Evolutionary conservation across 2,329 filamentous ascomycete species (phyloP).

Genomic region (Escovopsis weberi): DNA sequence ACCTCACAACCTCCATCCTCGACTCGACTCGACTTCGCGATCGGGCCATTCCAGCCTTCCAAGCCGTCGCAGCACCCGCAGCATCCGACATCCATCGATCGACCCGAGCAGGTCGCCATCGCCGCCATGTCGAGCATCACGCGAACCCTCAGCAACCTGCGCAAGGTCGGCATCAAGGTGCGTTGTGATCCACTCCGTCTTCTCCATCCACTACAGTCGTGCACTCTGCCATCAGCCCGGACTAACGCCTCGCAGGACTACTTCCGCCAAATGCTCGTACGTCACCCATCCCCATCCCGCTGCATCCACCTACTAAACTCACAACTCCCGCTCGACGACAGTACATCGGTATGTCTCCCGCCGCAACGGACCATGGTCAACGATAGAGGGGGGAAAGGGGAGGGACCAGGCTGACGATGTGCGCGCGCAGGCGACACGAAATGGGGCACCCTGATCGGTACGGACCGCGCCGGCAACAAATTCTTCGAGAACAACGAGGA

Average conservation of each 20-base stretch:
- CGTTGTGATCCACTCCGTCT: conserved; percentile 6
- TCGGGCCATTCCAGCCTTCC: no score
- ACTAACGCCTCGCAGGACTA: conserved; percentile 48
- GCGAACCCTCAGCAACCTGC: conserved; percentile 75
- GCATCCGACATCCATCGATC: no score
- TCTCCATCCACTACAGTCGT: no score
- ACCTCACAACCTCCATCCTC: no score
- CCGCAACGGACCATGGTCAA: no score
- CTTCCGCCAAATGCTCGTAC: conserved; percentile 84
- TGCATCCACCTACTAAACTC: not conserved
- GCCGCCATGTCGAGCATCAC: conserved; percentile 75
- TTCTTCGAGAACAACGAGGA: conserved; percentile 95
- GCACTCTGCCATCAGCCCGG: no score
- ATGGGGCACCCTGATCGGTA: conserved; percentile 70
- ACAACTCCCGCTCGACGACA: conserved; percentile 14
- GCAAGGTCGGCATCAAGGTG: conserved; percentile 81
- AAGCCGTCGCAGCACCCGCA: no score
- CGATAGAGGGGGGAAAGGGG: no score
- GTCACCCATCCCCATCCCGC: conserved; percentile 21
- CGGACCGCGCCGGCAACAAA: conserved; percentile 91
- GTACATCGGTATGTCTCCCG: conserved; percentile 38
- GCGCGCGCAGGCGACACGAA: conserved; percentile 72
- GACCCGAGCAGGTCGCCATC: conserved; percentile 15
- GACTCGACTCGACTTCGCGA: no score
- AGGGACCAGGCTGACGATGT: not conserved